These are phyloP conservation scores for Saccharomycopsis sp. DNA, from an alignment of 805 yeast species.

Conservation along the genomic window DNA sequence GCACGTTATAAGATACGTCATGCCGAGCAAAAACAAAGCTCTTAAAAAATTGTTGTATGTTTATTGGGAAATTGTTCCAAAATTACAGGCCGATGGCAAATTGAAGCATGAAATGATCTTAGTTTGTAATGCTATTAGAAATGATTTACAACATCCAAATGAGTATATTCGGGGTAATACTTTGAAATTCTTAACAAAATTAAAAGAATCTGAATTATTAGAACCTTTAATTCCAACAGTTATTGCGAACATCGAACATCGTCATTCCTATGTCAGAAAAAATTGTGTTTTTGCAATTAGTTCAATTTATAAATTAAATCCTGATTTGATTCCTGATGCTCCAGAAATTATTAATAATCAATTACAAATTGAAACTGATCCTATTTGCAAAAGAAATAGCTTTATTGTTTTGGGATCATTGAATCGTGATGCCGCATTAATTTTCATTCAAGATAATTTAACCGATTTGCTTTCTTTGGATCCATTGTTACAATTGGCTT, in stretches of 20 bases:
- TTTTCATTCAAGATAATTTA: slow-evolving; percentile 68
- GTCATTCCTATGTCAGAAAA: slow-evolving; percentile 97
- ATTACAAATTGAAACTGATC: slow-evolving; percentile 77
- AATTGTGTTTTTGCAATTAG: slow-evolving; percentile 90
- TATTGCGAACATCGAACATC: slow-evolving; percentile 84
- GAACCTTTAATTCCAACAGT: slow-evolving; percentile 95
- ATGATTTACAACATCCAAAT: slow-evolving; percentile 96
- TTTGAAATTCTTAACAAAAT: slow-evolving; percentile 80
- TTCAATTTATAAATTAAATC: slow-evolving; percentile 75
- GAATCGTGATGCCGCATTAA: slow-evolving; percentile 78
- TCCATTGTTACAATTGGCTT: slow-evolving; percentile 78
- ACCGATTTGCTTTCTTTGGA: slow-evolving; percentile 58
- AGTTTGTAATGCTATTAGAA: slow-evolving; percentile 95
- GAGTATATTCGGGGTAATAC: slow-evolving; percentile 96
- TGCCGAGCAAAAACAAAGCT: slow-evolving; percentile 90
- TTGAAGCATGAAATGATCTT: slow-evolving; percentile 97
- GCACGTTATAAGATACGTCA: slow-evolving; percentile 94
- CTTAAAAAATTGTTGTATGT: slow-evolving; percentile 88
- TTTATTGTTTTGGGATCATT: slow-evolving; percentile 79
- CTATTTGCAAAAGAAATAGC: slow-evolving; percentile 93
- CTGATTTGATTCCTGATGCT: slow-evolving; percentile 93
- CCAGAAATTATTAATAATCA: slow-evolving; percentile 71
- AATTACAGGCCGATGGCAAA: slow-evolving; percentile 79
- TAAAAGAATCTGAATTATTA: slow-evolving; percentile 86
- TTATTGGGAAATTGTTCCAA: slow-evolving; percentile 98